phyloP scores from a whole-genome alignment of 2,329 filamentous ascomycete species.

The Aspergillus sp. region DNA sequence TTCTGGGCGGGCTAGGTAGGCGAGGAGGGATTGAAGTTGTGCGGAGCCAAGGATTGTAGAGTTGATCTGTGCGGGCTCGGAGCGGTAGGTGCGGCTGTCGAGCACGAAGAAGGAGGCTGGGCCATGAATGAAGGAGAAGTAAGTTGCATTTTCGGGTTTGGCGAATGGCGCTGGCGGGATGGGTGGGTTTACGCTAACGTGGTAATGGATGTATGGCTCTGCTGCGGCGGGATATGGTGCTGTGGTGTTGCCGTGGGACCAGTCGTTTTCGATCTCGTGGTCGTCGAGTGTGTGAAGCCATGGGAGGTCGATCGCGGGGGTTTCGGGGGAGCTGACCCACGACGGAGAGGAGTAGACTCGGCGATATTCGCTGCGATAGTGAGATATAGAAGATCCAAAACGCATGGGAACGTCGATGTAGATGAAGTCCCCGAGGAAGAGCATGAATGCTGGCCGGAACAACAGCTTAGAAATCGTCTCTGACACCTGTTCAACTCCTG shows the following conservation, averaged over 20 bases:
- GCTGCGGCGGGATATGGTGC: constrained; percentile 72
- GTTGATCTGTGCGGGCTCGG: constrained; percentile 39
- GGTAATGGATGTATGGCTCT: constrained; percentile 82
- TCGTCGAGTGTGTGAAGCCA: constrained; percentile 98
- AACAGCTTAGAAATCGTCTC: constrained; percentile 62
- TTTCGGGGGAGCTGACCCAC: constrained; percentile 63
- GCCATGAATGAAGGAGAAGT: constrained; percentile 83
- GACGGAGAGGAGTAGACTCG: constrained; percentile 95
- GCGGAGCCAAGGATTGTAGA: constrained; percentile 83
- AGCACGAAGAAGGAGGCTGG: constrained; percentile 92
- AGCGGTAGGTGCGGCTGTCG: constrained; percentile 83
- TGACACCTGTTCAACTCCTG: constrained; percentile 70
- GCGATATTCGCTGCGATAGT: constrained; percentile 86
- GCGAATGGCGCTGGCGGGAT: constrained; percentile 42
- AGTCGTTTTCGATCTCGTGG: constrained; percentile 94
- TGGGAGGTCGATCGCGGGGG: constrained; percentile 60
- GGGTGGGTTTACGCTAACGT: constrained; percentile 77
- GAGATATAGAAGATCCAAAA: constrained; percentile 63
- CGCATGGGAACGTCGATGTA: constrained; percentile 70
- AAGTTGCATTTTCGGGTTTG: constrained; percentile 60
- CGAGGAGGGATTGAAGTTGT: constrained; percentile 72
- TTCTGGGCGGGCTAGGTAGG: constrained; percentile 66
- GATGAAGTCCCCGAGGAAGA: constrained; percentile 49
- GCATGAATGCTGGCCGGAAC: constrained; percentile 48
- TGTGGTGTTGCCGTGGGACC: constrained; percentile 67